Conservation (phyloP, 1,139 yeast species). For the Candida sojae region DNA sequence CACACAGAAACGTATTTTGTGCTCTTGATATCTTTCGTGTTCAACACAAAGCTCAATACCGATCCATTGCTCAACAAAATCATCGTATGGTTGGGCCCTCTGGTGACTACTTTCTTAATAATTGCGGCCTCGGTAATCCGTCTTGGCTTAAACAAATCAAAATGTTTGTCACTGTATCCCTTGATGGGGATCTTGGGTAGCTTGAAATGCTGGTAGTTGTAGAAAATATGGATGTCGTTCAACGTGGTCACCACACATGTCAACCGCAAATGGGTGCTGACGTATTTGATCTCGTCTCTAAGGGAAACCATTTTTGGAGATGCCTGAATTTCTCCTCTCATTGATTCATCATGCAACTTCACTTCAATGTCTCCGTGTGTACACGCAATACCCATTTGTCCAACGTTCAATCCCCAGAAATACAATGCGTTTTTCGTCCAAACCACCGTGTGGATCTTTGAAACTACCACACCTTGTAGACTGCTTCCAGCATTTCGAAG, state of each 20-base stretch:
- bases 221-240: constrained; percentile 65
- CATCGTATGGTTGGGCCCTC: constrained; percentile 36
- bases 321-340: constrained; percentile 36
- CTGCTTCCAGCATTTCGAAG: constrained; percentile 27
- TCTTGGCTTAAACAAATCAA: constrained; percentile 57
- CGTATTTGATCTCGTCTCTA: constrained; percentile 54
- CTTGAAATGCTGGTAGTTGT: constrained; percentile 59
- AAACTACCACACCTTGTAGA: constrained; percentile 61
- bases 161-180: constrained; percentile 38
- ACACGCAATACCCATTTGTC: constrained; percentile 72
- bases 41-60: constrained; percentile 38
- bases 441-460: constrained; percentile 72
- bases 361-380: constrained; percentile 24
- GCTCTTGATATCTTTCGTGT: constrained; percentile 28
- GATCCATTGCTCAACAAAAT: constrained; percentile 57
- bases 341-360: constrained; percentile 26
- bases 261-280: constrained; percentile 67
- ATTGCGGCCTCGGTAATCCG: constrained; percentile 41
- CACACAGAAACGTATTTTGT: constrained; percentile 47
- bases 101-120: constrained; percentile 35
- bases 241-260: constrained; percentile 65
- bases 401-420: constrained; percentile 83
- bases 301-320: constrained; percentile 49
- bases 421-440: constrained; percentile 54
- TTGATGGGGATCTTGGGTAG: constrained; percentile 39